Percentiles rank a stretch among this genome's conserved stretches.
These are phyloP conservation scores for Erythrobasidium yunnanense DNA, from an alignment of 768 basidiomycete genomes.

Conservation along the genomic window DNA sequence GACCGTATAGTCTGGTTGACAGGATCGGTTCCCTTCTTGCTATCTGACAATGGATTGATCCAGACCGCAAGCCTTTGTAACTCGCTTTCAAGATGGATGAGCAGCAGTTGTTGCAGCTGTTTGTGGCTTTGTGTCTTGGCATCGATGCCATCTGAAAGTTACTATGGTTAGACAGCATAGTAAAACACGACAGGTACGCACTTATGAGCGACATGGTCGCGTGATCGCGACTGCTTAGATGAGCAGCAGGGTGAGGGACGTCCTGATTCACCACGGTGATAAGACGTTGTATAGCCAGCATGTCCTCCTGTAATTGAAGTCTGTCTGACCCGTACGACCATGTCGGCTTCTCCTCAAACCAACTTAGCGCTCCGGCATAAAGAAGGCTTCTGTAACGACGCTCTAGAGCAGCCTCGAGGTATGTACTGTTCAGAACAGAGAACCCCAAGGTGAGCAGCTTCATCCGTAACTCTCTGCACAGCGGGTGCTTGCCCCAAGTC, in stretches of 20 bases:
- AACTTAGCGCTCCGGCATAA: conserved; percentile 69
- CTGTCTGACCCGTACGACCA: conserved; percentile 96
- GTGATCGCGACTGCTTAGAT: not conserved
- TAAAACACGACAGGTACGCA: not conserved
- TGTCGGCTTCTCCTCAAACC: conserved; percentile 90
- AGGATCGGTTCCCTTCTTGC: conserved; percentile 54
- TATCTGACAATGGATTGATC: conserved; percentile 74
- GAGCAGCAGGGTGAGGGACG: conserved; percentile 43
- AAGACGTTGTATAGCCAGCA: conserved; percentile 77
- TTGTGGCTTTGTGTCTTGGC: conserved; percentile 47
- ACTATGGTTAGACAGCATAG: not conserved
- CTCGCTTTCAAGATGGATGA: conserved; percentile 80
- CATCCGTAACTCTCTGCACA: conserved; percentile 81
- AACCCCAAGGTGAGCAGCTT: conserved; percentile 86
- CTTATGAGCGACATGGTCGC: not conserved
- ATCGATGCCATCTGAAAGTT: not conserved
- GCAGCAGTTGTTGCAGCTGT: conserved; percentile 61
- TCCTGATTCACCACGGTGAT: conserved; percentile 65
- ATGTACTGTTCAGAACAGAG: conserved; percentile 76
- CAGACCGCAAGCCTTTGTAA: conserved; percentile 75
- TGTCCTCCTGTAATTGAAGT: conserved; percentile 76
- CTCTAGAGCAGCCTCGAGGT: conserved; percentile 73
- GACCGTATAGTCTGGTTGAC: not conserved
- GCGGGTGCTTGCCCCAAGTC: conserved; percentile 73
- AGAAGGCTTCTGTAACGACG: conserved; percentile 60